Evolutionary conservation across 352 stramenopile genomes (phyloP).

Genomic region (Globisporangium megalacanthum): DNA sequence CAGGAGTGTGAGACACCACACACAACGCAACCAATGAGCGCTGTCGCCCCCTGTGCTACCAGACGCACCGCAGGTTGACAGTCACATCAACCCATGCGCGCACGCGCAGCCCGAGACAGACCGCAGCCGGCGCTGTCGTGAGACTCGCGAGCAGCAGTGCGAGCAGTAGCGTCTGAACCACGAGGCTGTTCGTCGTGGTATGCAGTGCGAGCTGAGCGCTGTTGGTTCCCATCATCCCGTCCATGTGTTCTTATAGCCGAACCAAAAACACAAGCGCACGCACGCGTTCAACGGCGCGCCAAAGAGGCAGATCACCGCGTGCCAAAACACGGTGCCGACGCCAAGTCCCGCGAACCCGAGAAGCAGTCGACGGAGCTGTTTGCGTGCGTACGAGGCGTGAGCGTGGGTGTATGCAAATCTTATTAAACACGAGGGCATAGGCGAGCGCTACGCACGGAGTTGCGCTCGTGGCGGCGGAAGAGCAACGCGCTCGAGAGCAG

Average conservation of each 20-base stretch:
- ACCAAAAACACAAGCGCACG: background rate
- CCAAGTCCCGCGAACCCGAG: conserved; percentile 26
- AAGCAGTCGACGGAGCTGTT: conserved; percentile 7
- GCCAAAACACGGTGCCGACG: conserved; percentile 37
- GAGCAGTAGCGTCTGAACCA: conserved; percentile 55
- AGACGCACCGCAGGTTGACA: conserved; percentile 38
- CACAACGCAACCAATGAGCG: background rate
- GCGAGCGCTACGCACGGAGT: background rate
- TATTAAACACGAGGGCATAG: background rate
- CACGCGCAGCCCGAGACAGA: conserved; percentile 29
- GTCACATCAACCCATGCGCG: conserved; percentile 49
- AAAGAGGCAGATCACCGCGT: conserved; percentile 67
- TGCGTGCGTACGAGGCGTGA: background rate
- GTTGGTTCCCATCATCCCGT: too few species aligned
- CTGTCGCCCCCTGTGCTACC: background rate
- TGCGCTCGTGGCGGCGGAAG: conserved; percentile 6
- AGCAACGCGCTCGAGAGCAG: conserved; percentile 27
- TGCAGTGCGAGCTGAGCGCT: too few species aligned
- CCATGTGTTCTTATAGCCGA: background rate
- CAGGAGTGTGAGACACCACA: background rate
- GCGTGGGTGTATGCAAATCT: background rate
- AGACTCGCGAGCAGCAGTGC: conserved; percentile 48
- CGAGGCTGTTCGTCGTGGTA: conserved; percentile 32
- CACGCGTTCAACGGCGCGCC: conserved; percentile 65
- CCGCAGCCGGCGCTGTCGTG: conserved; percentile 34